phyloP scores from a whole-genome alignment of 2,329 filamentous ascomycete species.

The Lachnellula willkommii region DNA sequence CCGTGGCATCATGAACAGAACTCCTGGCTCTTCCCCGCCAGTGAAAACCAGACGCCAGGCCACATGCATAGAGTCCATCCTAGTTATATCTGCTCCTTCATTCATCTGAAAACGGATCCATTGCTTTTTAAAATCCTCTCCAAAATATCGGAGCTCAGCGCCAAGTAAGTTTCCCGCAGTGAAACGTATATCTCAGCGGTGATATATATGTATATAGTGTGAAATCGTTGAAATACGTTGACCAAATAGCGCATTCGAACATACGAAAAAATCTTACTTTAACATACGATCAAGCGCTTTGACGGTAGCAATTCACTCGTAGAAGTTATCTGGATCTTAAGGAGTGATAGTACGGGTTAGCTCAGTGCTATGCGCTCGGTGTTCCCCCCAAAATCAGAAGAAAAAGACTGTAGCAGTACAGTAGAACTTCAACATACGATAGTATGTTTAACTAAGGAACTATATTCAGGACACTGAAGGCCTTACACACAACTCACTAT shows the following conservation, averaged over 20 bases:
- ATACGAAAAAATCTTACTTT: background rate
- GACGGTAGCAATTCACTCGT: background rate
- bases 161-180: no score
- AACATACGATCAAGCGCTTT: background rate
- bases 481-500: background rate
- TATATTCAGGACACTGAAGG: background rate
- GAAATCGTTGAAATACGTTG: background rate
- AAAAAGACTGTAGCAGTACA: no score
- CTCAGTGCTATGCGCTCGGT: background rate
- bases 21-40: no score
- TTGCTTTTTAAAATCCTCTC: no score
- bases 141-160: background rate
- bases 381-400: no score
- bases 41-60: no score
- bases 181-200: background rate
- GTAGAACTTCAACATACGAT: no score
- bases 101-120: no score
- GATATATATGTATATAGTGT: slow-evolving; percentile 3
- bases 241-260: background rate
- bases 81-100: no score
- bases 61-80: no score
- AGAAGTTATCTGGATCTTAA: background rate
- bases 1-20: no score
- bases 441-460: background rate
- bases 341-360: background rate